Conservation (phyloP, 208 protist species). For the Wallacemonas sp. region DNA sequence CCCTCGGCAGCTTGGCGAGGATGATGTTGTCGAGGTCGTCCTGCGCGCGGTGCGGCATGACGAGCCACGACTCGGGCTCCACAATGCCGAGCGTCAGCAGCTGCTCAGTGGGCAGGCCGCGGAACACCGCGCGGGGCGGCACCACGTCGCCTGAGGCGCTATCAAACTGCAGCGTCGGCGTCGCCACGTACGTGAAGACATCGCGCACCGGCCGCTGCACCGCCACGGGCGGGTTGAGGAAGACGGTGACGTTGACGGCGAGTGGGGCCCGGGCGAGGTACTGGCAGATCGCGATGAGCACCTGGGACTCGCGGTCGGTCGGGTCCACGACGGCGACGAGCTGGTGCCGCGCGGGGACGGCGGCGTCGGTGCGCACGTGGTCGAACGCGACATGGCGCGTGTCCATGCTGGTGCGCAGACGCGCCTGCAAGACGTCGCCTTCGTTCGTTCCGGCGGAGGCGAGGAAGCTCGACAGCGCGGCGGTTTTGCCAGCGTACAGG, state of each 20-base stretch:
- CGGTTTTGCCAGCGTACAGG: conserved; percentile 48
- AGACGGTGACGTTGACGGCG: conserved; percentile 53
- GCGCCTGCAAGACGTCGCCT: background rate
- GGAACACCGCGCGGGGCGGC: conserved; percentile 55
- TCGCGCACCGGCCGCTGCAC: conserved; percentile 84
- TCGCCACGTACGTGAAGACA: conserved; percentile 91
- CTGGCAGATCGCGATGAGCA: conserved; percentile 80
- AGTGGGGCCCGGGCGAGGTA: conserved; percentile 49
- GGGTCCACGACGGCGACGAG: conserved; percentile 91
- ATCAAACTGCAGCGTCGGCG: conserved; percentile 73
- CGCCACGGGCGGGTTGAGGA: conserved; percentile 67
- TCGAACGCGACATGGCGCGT: background rate
- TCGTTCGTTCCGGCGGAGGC: background rate
- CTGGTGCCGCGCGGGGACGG: conserved; percentile 24
- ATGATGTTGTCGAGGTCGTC: conserved; percentile 97
- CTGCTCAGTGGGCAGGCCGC: conserved; percentile 45
- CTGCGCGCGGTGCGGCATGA: conserved; percentile 71
- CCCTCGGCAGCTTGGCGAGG: conserved; percentile 63
- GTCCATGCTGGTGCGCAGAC: background rate
- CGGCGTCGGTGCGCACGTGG: background rate
- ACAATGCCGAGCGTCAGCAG: conserved; percentile 88
- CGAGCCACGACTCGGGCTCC: conserved; percentile 89
- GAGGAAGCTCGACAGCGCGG: conserved; percentile 32
- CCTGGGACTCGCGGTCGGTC: conserved; percentile 79
- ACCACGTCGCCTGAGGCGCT: conserved; percentile 43